phyloP scores from a whole-genome alignment of 192 early-diverging fungal species.

The Coemansia sp. region DNA sequence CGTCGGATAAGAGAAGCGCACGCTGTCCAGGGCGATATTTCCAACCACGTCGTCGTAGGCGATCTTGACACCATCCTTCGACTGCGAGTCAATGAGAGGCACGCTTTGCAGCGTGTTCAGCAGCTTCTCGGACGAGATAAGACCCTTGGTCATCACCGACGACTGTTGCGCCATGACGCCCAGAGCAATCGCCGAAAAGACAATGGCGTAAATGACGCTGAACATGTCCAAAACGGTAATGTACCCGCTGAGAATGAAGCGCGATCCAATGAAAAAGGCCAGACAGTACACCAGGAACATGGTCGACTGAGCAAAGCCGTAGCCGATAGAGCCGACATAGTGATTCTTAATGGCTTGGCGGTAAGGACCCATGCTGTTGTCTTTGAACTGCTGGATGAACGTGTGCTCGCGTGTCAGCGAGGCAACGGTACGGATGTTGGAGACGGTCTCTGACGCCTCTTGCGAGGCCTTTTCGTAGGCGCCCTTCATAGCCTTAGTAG shows the following conservation, averaged over 20 bases:
- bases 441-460: constrained; percentile 83
- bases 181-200: constrained; percentile 69
- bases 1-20: constrained; percentile 70
- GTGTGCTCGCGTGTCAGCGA: constrained; percentile 71
- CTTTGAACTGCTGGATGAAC: constrained; percentile 69
- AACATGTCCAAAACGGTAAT: constrained; percentile 62
- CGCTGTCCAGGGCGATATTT: constrained; percentile 23
- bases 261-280: constrained; percentile 74
- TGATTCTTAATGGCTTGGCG: constrained; percentile 66
- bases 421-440: constrained; percentile 85
- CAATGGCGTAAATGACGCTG: constrained; percentile 74
- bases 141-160: constrained; percentile 78
- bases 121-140: constrained; percentile 73
- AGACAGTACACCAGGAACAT: constrained; percentile 76
- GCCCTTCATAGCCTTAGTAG: constrained; percentile 63
- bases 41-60: constrained; percentile 31
- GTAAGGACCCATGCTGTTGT: constrained; percentile 71
- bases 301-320: constrained; percentile 72
- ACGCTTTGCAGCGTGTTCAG: constrained; percentile 73
- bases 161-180: constrained; percentile 70
- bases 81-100: constrained; percentile 61
- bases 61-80: constrained; percentile 47
- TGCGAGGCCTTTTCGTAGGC: constrained; percentile 81
- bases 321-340: constrained; percentile 68
- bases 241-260: constrained; percentile 59